Conservation (phyloP, 495 filamentous ascomycete genomes). For the Peziza echinospora region DNA sequence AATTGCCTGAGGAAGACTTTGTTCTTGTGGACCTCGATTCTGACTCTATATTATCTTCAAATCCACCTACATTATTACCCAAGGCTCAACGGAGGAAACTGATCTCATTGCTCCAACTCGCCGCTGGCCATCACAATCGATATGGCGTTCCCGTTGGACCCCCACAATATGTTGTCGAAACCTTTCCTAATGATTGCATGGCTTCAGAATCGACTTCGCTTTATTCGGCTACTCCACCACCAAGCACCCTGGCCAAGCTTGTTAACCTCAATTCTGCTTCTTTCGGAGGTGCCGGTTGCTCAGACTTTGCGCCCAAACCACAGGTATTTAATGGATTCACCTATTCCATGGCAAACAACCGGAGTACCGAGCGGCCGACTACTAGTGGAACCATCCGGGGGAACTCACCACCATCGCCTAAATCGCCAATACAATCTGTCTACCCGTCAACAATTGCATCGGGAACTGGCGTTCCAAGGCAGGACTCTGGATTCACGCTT, state of each 20-base stretch:
- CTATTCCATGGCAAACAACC: conserved; percentile 45
- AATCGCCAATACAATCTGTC: conserved; percentile 59
- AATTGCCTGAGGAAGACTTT: conserved; percentile 90
- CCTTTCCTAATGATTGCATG: conserved; percentile 74
- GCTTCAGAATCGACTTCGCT: conserved; percentile 65
- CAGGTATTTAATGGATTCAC: conserved; percentile 80
- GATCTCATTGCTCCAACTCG: conserved; percentile 63
- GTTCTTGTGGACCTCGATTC: conserved; percentile 84
- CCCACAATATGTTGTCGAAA: conserved; percentile 81
- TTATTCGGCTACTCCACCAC: conserved; percentile 45
- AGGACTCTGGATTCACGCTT: conserved; percentile 72
- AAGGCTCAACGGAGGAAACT: conserved; percentile 81
- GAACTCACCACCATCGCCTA: conserved; percentile 60
- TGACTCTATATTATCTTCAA: conserved; percentile 64
- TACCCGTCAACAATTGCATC: conserved; percentile 45
- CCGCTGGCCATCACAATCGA: conserved; percentile 72
- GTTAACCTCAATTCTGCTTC: conserved; percentile 70
- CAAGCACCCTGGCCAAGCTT: conserved; percentile 58
- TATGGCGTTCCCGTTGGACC: conserved; percentile 73
- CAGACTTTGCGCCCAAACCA: conserved; percentile 32
- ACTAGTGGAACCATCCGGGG: conserved; percentile 56
- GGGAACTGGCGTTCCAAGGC: conserved; percentile 54
- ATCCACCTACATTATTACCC: conserved; percentile 50
- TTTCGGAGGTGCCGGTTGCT: conserved; percentile 39
- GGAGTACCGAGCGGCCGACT: conserved; percentile 47